These are phyloP conservation scores for Chimonanthus praecox DNA, from an alignment of 164 flowering plant species.

Conservation along the genomic window DNA sequence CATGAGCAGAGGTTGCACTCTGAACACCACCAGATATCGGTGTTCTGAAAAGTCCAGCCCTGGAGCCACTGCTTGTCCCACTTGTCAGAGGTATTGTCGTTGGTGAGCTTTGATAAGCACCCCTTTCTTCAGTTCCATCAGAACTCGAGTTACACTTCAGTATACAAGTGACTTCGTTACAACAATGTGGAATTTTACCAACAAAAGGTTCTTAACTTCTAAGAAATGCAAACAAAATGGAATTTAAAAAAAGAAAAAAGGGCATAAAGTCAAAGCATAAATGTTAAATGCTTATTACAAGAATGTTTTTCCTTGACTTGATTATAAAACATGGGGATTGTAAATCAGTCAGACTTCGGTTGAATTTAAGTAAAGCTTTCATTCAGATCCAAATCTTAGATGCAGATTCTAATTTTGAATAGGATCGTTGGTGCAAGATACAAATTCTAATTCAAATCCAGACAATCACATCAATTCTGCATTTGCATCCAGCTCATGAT, in stretches of 20 bases:
- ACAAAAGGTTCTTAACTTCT: background rate
- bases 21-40: slow-evolving; percentile 99
- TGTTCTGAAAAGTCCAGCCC: slow-evolving; percentile 94
- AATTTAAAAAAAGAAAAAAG: background rate
- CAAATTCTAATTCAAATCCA: too few relatives aligned
- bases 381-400: background rate
- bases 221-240: background rate
- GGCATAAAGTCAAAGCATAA: background rate
- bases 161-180: slow-evolving; percentile 36
- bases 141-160: slow-evolving; percentile 52
- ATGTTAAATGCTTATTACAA: too few relatives aligned
- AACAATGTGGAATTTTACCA: slow-evolving; percentile 27
- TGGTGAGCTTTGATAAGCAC: slow-evolving; percentile 21
- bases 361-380: too few relatives aligned
- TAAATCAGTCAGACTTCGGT: too few relatives aligned
- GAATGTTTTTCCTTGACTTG: too few relatives aligned
- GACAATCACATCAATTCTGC: too few relatives aligned
- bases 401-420: background rate
- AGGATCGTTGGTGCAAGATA: too few relatives aligned
- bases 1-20: slow-evolving; percentile 99
- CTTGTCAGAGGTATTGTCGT: slow-evolving; percentile 22
- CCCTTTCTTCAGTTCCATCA: slow-evolving; percentile 23
- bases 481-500: too few relatives aligned
- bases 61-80: slow-evolving; percentile 53
- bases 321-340: background rate